Base-by-base conservation (phyloP, 140 eudicot species). In the Oenanthe javanica region DNA sequence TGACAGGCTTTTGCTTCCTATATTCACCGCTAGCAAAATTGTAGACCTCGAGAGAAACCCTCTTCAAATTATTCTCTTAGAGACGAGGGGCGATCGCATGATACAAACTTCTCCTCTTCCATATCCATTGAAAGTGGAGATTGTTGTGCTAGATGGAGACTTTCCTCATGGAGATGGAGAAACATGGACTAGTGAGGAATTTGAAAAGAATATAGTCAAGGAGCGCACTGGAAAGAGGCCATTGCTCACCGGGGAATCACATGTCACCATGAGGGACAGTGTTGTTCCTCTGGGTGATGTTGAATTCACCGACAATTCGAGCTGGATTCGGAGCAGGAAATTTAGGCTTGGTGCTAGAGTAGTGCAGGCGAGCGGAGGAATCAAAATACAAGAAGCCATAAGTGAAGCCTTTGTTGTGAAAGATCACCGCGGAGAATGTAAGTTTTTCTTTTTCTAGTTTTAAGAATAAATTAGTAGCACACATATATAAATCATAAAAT, bases 351-450 rank as follows among this genome's bases (percentile, higher is more conserved):
- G 89, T 2, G 97, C 95, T 6, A 86, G 90, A 40, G 94, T 89
- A 38, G 86, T 88, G 40, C 86, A 80, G 51, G 85, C 84, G 19
- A 72, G 51, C 55, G 55, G 31, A 15, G 85, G 80, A 63, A 50
- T 83, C 16, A 78, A 83, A 6, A 79, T 93, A 47, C 81, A 81
- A 0, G 93, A 90, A 78, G 98, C 97, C 74, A 77, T 88, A 40
- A 85, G 97, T 1, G 92, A 89, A 63, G 79, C 98, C 27, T 88
- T 93, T 63, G 86, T 87, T n/a, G 95, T 93, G 74, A 93, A 86
- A 82, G 98, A 93, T 72, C 98, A 93, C 55, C 88, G 98, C 27
- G 98, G 98, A 43, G 98, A 93, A 88, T 52, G 98, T 93, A 79
- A 76, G 97, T 82, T 21, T 69, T 38, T 75, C 45, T 79, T 23